A percentile compares a stretch with the other conserved stretches of the same genome.
Evolutionary conservation across 2,329 filamentous ascomycete species (phyloP).

Genomic region (Fusarium agapanthi): DNA sequence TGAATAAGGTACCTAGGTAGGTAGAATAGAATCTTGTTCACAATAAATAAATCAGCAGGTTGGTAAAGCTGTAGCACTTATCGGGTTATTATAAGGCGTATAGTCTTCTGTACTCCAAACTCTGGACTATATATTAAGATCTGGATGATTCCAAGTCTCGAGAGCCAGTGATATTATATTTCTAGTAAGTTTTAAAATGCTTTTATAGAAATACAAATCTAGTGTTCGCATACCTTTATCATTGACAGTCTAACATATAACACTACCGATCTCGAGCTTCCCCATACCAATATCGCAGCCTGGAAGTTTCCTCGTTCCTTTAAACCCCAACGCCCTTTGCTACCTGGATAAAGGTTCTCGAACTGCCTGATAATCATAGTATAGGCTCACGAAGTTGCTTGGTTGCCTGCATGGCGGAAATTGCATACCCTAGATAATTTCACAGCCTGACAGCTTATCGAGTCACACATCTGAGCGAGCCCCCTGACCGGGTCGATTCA

Average conservation of each 20-base stretch:
- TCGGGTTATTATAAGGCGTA: neutral
- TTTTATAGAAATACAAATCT: neutral
- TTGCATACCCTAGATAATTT: constrained; percentile 38
- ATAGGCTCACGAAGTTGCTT: constrained; percentile 1
- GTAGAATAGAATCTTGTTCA: neutral
- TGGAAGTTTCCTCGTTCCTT: neutral
- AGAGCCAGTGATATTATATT: neutral
- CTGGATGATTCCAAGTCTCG: neutral
- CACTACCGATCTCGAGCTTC: neutral
- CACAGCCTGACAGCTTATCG: constrained; percentile 10
- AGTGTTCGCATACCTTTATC: neutral
- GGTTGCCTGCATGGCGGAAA: constrained; percentile 34
- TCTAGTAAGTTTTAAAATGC: neutral
- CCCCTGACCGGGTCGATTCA: constrained; percentile 16
- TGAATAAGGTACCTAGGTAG: neutral
- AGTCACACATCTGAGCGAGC: constrained; percentile 14
- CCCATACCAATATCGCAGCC: neutral
- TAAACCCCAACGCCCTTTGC: neutral
- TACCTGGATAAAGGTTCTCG: neutral
- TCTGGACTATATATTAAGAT: neutral
- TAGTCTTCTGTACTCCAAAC: neutral
- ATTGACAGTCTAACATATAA: neutral
- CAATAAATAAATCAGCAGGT: neutral
- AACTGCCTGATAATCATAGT: constrained; percentile 6
- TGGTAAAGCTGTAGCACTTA: neutral